Base-by-base conservation (phyloP, 805 yeast species). In the Torulaspora indica region DNA sequence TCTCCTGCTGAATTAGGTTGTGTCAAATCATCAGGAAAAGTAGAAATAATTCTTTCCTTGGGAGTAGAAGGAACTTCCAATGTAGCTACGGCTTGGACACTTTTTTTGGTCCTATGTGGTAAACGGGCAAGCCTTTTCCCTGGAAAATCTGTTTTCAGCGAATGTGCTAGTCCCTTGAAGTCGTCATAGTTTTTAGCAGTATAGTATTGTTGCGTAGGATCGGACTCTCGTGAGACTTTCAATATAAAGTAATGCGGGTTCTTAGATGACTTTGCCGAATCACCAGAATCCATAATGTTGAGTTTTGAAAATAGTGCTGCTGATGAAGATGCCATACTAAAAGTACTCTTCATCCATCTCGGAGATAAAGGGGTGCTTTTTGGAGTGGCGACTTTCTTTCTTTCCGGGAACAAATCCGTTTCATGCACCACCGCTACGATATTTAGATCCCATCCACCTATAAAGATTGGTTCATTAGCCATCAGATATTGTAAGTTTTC, bases 161-260 rank as follows among this genome's bases (percentile, higher is more conserved):
- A 56, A 20, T 67, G 63, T 45, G 82, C 78, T 23, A 91, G 66
- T 6, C 65, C 67, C 46, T 72, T 74, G 61, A 91, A 91, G 13
- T 86, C 87, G 2, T 76, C 65, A 60, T 86, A 91, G 8, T 82
- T 66, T 45, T 88, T 72, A 0, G 79, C 71, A 0, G 84, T 76
- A 54, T 74, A 81, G 22, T 48, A 35, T 43, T 74, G 61, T 2
- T 59, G 57, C 1, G 64, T 66, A 1, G 61, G 57, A 1, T 63
- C 50, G 5, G 48, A 46, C 35, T 66, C 56, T 25, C 64, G 63
- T 8, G 61, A 66, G 2, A 76, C 71, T 45, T 74, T 71, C 10
- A 82, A 57, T 0, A 83, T 66, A 52, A 80, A 83, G 46, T 69
- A 66, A 51, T 67, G 75, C 20, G 34, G 46, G 27, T 40, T 43